Base-by-base conservation (phyloP, 768 basidiomycete genomes). In the Kwoniella sp. region DNA sequence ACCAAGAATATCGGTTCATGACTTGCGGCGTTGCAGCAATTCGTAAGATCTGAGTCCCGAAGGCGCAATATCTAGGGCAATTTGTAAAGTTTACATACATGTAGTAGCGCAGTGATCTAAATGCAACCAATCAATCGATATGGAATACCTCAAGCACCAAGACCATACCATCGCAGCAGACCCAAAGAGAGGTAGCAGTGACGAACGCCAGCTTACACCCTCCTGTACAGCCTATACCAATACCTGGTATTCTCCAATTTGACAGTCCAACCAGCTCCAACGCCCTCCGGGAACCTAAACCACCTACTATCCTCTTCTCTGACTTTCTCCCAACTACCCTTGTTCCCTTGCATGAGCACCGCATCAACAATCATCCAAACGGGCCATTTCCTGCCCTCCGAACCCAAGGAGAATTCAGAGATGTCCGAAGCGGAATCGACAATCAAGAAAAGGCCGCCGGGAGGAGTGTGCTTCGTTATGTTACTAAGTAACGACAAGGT, bases 161-260 rank as follows among this genome's bases (percentile, higher is more conserved):
- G n/a, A n/a, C n/a, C n/a, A n/a, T 33, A 6, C 33, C 33, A 33
- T 33, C 13, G 7, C 5, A 33, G 33, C 5, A 6, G 33, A 33
- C 33, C 13, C 13, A 5, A 13, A 13, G 33, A 5, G 33, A 33
- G 7, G 33, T 33, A 6, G 13, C 13, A 13, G 33, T 33, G 40
- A 44, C 7, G 40, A 15, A 9, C 40, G 8, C 8, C 40, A 15
- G 4, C 30, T 53, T 21, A 60, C 13, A 61, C 49, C 55, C 71
- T 59, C 44, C 69, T 63, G 51, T 79, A 80, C 56, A 78, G 50
- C 55, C 79, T 70, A 54, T 65, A 69, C 79, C 79, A 80, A 61
- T 80, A 80, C 62, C 79, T 67, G 22, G 72, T 72, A 55, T 80
- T 80, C 66, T 80, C 79, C 65, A 80, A 48, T 53, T 80, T 80